Conservation (phyloP, 1,284 basidiomycete genomes). For the Leccinum colubrinum region DNA sequence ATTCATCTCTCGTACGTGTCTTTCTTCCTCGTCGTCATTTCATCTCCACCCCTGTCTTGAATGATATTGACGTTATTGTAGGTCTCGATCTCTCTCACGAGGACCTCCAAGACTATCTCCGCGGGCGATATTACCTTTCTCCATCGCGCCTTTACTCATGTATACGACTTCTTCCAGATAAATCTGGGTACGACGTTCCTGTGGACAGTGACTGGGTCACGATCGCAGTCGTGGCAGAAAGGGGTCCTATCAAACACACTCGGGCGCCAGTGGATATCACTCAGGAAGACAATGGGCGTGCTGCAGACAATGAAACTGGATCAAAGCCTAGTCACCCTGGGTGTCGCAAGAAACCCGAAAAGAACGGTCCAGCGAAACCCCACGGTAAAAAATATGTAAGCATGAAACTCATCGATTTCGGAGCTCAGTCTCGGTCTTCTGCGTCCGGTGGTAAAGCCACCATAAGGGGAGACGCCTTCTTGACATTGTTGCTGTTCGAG, state of each 20-base stretch:
- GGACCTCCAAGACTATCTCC: conserved; percentile 79
- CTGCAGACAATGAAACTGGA: conserved; percentile 30
- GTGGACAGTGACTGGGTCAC: conserved; percentile 91
- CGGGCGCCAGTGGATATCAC: conserved; percentile 60
- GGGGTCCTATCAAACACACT: conserved; percentile 69
- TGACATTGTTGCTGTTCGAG: conserved; percentile 88
- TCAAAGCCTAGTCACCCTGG: conserved; percentile 15
- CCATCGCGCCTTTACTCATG: conserved; percentile 53
- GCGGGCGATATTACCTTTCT: conserved; percentile 82
- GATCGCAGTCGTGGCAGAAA: conserved; percentile 86
- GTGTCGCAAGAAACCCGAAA: conserved; percentile 25
- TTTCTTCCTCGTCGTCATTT: background rate
- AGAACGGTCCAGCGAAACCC: conserved; percentile 35
- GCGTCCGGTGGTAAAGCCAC: conserved; percentile 53
- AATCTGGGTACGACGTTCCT: conserved; percentile 83
- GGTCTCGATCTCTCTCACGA: conserved; percentile 67
- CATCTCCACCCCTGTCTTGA: background rate
- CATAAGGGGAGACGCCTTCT: conserved; percentile 77
- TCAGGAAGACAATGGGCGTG: conserved; percentile 42
- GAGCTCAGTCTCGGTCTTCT: conserved; percentile 53
- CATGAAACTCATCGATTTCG: conserved; percentile 84
- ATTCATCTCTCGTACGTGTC: conserved; percentile 75
- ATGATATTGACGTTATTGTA: conserved; percentile 32
- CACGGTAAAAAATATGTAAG: conserved; percentile 82
- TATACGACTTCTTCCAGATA: conserved; percentile 72